A percentile compares a stretch with the other conserved stretches of the same genome.
Conservation (phyloP, 805 yeast species). For the Candida mattraensis region DNA sequence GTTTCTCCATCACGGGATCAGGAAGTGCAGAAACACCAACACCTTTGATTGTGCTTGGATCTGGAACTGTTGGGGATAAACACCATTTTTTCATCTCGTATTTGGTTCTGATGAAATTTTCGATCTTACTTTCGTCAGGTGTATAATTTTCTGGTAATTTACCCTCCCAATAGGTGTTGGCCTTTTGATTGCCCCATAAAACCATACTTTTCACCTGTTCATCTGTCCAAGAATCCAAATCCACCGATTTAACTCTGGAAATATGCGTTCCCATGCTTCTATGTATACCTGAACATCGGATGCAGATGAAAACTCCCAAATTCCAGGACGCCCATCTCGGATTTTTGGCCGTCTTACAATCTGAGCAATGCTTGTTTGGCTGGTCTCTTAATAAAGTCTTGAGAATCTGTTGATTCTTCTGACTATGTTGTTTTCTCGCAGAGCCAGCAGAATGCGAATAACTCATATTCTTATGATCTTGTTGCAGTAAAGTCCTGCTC, state of each 20-base stretch:
- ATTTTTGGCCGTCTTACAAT: slow-evolving; percentile 84
- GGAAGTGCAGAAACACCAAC: neutral
- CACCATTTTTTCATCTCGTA: slow-evolving; percentile 92
- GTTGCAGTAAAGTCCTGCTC: too few species aligned
- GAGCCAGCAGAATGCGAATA: slow-evolving; percentile 2
- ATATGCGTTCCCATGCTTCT: slow-evolving; percentile 95
- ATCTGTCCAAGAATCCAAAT: slow-evolving; percentile 94
- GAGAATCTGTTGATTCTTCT: slow-evolving; percentile 68
- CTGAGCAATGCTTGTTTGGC: slow-evolving; percentile 80
- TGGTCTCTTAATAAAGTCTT: slow-evolving; percentile 74
- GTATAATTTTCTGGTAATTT: slow-evolving; percentile 66
- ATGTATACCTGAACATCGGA: slow-evolving; percentile 94
- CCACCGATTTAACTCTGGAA: slow-evolving; percentile 88
- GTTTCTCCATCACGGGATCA: neutral
- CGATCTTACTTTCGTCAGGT: slow-evolving; percentile 83
- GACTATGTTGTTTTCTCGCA: slow-evolving; percentile 29
- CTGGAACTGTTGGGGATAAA: slow-evolving; percentile 52
- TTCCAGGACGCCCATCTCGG: slow-evolving; percentile 99
- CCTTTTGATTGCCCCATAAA: slow-evolving; percentile 80
- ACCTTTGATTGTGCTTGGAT: slow-evolving; percentile 46
- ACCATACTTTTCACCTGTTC: slow-evolving; percentile 83
- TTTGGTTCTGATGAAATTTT: slow-evolving; percentile 87
- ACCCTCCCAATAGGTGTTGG: slow-evolving; percentile 84
- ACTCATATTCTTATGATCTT: slow-evolving; percentile 7
- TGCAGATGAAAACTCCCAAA: slow-evolving; percentile 88